A percentile compares a stretch with the other conserved stretches of the same genome.
Conservation (phyloP, 495 filamentous ascomycete genomes). For the Annulohypoxylon nitens region DNA sequence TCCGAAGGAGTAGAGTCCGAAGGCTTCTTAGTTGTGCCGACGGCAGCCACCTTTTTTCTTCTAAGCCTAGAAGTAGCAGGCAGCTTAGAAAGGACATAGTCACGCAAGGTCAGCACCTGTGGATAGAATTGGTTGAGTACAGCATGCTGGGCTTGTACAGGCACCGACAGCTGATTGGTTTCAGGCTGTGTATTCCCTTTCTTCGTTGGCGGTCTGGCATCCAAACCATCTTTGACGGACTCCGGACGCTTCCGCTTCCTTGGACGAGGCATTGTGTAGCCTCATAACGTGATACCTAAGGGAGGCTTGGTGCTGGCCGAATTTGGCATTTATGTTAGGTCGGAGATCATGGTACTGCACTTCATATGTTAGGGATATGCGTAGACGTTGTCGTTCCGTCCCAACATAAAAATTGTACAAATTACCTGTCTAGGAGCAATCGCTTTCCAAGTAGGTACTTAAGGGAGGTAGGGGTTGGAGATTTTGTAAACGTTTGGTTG, state of each 20-base stretch:
- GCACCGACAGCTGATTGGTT: constrained; percentile 23
- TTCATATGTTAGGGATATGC: constrained; percentile 8
- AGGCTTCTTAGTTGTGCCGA: constrained; percentile 52
- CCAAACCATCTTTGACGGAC: constrained; percentile 17
- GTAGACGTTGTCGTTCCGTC: neutral
- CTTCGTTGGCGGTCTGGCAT: constrained; percentile 46
- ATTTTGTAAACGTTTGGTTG: neutral
- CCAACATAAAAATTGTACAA: constrained; percentile 7
- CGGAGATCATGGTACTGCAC: neutral
- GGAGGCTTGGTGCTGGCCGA: neutral
- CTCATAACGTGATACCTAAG: constrained; percentile 20
- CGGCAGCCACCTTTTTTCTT: constrained; percentile 60
- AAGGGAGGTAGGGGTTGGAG: no score
- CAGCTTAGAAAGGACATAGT: constrained; percentile 72
- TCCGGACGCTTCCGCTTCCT: constrained; percentile 50
- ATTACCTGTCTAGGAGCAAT: neutral
- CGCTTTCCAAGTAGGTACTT: neutral
- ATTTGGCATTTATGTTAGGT: constrained; percentile 15
- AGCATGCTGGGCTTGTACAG: constrained; percentile 63
- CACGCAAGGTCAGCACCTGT: constrained; percentile 74
- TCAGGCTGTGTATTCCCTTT: constrained; percentile 44
- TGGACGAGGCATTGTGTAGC: constrained; percentile 43
- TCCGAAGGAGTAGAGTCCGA: constrained; percentile 47
- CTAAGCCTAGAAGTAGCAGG: constrained; percentile 59
- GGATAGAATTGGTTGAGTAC: constrained; percentile 82